Base-by-base conservation (phyloP, 805 yeast genomes). In the Myxozyma nipponensis region DNA sequence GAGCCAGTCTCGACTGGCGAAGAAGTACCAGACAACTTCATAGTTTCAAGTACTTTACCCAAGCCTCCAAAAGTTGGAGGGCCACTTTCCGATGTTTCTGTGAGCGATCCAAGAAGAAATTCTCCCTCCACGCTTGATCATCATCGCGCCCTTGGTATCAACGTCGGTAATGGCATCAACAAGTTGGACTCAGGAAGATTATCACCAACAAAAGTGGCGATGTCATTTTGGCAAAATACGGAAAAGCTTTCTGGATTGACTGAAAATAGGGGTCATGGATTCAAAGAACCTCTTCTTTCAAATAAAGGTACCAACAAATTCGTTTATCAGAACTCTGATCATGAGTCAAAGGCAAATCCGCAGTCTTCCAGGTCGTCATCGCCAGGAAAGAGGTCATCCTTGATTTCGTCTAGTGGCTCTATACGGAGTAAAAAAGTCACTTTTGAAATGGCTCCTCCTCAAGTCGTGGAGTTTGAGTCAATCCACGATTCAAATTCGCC, bases 401-500 rank as follows among this genome's bases (percentile, higher is more conserved):
- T 54, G 21, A 17, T 47, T 21, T 52, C 57, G 3, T 23, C 57
- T 4, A 13, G 46, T 7, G 56, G 56, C 24, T 54, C 56, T 10
- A 32, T 50, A 13, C 21, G 53, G 6, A 37, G 43, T 2, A 54
- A 54, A 38, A 54, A 54, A 36, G 58, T 54, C 7, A 54, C 58
- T 10, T 54, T 54, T 38, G 58, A 54, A 30, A 50, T 47, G 53
- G 50, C 58, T 25, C 58, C 58, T 5, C 58, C 58, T 9, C 50
- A 51, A 36, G 53, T 54, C 7, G 34, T 42, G 17, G 58, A 54
- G 34, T 54, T 54, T 40, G 58, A 54, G 19, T 9, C 57, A 2
- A 26, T 41, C 9, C 44, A 30, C 10, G 52, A 50, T 9, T 35
- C 50, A 7, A 28, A 28, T 28, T 7, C 32, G 19, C n/a, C 21